Base-by-base conservation (phyloP, 1,284 basidiomycete species). In the Ganoderma lucidum region DNA sequence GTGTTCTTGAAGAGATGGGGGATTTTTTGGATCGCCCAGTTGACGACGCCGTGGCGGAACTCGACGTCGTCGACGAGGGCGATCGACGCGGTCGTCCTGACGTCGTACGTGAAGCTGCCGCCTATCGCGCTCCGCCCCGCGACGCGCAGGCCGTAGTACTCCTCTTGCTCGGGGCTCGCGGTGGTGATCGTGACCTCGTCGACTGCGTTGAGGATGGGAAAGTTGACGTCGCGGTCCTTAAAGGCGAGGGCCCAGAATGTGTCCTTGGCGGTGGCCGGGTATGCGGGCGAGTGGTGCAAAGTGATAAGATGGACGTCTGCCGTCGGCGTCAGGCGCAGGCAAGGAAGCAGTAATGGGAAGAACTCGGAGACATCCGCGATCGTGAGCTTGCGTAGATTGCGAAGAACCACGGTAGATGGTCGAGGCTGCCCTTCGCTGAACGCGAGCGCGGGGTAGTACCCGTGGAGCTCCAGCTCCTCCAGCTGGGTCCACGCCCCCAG, bases 251-350 rank as follows among this genome's bases (percentile, higher is more conserved):
- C 3, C 6, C n/a, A 10, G 56, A 59, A 39, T 12, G 37, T 9
- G 8, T 59, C 56, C 10, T 9, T 19, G 56, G 3, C 6, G 56
- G 8, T 39, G 10, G 2, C 4, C 17, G 56, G 56, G n/a, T 59
- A 59, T 59, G 19, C 56, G 35, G 56, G 56, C 2, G 37, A 2
- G 56, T 59, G 56, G 37, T 37, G 37, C 19, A 39, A 35, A n/a
- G 56, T 14, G 56, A 59, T 39, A 35, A 59, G 32, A 23, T 59
- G 56, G 56, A 59, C 35, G n/a, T 59, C 19, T 35, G 37, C 56
- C 19, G 35, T 39, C n/a, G 56, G 35, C 3, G 5, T 19, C 12
- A 59, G 19, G n/a, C 56, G 56, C n/a, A 59, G 19, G 37, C 56
- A 59, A 5, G 56, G n/a, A 19, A 59, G 37, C 12, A 59, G 19